These are phyloP conservation scores for Pyrenula massariospora DNA, from an alignment of 495 filamentous ascomycete genomes.

Conservation along the genomic window DNA sequence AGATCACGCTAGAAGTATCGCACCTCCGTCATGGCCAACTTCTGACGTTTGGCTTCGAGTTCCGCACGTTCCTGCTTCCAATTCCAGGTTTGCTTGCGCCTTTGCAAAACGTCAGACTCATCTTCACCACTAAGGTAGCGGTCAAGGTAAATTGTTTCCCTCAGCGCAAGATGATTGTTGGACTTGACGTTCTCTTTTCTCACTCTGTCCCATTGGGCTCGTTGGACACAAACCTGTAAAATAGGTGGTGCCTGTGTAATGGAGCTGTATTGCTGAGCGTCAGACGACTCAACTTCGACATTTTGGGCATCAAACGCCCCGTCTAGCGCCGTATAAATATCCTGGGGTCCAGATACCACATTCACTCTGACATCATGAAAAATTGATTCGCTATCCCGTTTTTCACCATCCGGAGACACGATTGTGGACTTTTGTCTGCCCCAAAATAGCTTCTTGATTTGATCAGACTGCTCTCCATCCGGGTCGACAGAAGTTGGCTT, in stretches of 20 bases:
- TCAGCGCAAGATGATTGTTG: slow-evolving; percentile 61
- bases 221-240: slow-evolving; percentile 78
- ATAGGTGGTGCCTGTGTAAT: slow-evolving; percentile 72
- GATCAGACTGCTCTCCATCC: slow-evolving; percentile 67
- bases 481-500: slow-evolving; percentile 46
- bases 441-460: slow-evolving; percentile 58
- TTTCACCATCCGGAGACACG: slow-evolving; percentile 24
- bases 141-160: slow-evolving; percentile 74
- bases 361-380: slow-evolving; percentile 54
- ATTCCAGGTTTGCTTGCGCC: slow-evolving; percentile 60
- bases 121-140: slow-evolving; percentile 66
- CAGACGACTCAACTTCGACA: slow-evolving; percentile 49
- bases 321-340: slow-evolving; percentile 77
- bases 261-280: slow-evolving; percentile 58
- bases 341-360: slow-evolving; percentile 45
- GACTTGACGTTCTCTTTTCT: slow-evolving; percentile 59
- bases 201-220: slow-evolving; percentile 56
- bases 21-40: slow-evolving; percentile 15
- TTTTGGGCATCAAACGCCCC: slow-evolving; percentile 70
- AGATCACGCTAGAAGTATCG: background rate
- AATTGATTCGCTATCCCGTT: slow-evolving; percentile 39
- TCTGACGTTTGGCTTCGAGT: slow-evolving; percentile 35
- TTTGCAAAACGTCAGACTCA: slow-evolving; percentile 41
- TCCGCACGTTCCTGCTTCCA: slow-evolving; percentile 53
- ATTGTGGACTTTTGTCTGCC: slow-evolving; percentile 43